phyloP scores from a whole-genome alignment of 768 basidiomycete genomes.

The Suillus clintonianus region DNA sequence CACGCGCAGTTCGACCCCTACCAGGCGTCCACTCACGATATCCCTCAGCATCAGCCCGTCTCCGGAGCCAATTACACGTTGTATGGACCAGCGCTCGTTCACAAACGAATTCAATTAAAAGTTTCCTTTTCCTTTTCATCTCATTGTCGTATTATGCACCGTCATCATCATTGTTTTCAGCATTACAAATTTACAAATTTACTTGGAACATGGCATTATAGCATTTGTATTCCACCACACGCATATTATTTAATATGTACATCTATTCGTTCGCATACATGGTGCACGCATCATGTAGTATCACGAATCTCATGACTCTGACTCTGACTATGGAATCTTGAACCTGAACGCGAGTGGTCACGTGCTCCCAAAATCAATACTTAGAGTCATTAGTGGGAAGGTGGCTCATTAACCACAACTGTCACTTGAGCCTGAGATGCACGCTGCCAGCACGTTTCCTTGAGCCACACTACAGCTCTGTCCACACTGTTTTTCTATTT shows the following conservation, averaged over 20 bases:
- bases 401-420: not conserved
- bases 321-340: not conserved
- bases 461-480: not conserved
- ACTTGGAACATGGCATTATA: not conserved
- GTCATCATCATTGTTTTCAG: not conserved
- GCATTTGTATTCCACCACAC: too few species aligned
- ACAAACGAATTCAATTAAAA: not conserved
- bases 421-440: not conserved
- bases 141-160: not conserved
- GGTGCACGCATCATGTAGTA: too few species aligned
- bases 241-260: not conserved
- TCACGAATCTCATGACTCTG: not conserved
- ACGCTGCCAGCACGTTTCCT: constrained; percentile 4
- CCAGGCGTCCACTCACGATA: not conserved
- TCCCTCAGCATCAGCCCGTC: not conserved
- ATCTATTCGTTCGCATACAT: not conserved
- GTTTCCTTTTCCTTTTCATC: not conserved
- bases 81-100: not conserved
- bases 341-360: not conserved
- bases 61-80: not conserved
- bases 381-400: not conserved
- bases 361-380: not conserved
- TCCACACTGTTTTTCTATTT: not conserved
- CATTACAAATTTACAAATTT: not conserved
- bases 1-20: not conserved